Evolutionary conservation across 805 yeast genomes (phyloP).

Genomic region (Torulaspora maleeae): DNA sequence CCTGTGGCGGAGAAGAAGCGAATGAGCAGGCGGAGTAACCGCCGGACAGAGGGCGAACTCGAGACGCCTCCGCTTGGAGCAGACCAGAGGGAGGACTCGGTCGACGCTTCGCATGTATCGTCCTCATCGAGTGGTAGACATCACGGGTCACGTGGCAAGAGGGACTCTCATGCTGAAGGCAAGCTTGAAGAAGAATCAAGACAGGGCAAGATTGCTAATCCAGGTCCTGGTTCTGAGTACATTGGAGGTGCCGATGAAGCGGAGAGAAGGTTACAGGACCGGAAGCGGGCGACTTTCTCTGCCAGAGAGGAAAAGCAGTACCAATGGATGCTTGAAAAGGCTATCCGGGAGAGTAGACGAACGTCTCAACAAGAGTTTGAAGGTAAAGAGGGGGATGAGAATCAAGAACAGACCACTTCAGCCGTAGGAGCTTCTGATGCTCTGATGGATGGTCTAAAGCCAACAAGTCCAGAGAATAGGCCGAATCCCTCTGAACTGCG

Average conservation of each 20-base stretch:
- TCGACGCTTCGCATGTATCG: background rate
- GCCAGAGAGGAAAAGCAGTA: slow-evolving; percentile 44
- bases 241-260: slow-evolving; percentile 19
- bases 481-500: background rate
- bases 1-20: slow-evolving; percentile 41
- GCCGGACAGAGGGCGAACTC: slow-evolving; percentile 1
- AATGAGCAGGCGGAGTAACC: slow-evolving; percentile 26
- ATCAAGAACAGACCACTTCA: background rate
- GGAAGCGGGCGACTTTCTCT: slow-evolving; percentile 38
- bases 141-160: slow-evolving; percentile 7
- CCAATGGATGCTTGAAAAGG: slow-evolving; percentile 40
- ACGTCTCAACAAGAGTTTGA: slow-evolving; percentile 30
- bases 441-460: background rate
- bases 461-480: background rate
- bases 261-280: slow-evolving; percentile 28
- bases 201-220: background rate
- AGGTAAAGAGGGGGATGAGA: background rate
- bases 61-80: slow-evolving; percentile 6
- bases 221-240: background rate
- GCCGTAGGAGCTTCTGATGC: background rate
- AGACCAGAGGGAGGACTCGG: slow-evolving; percentile 9
- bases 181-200: slow-evolving; percentile 2
- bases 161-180: background rate
- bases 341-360: slow-evolving; percentile 39
- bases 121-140: slow-evolving; percentile 6